Conservation (phyloP, 140 eudicot species). For the Erigeron philadelphicus region DNA sequence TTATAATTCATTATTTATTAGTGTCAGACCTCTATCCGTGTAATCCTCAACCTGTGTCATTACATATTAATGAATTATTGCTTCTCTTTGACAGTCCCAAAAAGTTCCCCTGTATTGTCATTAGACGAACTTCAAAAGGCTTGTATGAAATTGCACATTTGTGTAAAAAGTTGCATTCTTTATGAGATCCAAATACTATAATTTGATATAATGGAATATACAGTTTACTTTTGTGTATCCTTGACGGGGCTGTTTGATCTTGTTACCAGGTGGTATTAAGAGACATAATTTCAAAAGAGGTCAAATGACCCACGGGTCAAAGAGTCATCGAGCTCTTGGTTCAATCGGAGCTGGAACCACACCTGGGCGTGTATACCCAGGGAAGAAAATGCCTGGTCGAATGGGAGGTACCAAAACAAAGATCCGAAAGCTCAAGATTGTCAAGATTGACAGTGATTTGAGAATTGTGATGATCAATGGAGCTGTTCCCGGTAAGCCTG, state of each 20-base stretch:
- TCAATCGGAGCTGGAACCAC: slow-evolving; percentile 99
- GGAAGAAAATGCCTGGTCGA: slow-evolving; percentile 97
- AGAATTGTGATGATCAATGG: slow-evolving; percentile 88
- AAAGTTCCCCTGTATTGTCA: background rate
- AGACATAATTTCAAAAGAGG: slow-evolving; percentile 93
- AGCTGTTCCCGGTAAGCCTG: slow-evolving; percentile 98
- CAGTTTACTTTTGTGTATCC: background rate
- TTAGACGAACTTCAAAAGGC: background rate
- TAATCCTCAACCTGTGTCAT: no score
- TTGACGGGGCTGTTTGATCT: background rate
- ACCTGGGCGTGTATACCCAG: slow-evolving; percentile 85
- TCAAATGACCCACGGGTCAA: slow-evolving; percentile 86
- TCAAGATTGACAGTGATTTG: slow-evolving; percentile 78
- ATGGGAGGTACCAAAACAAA: slow-evolving; percentile 92
- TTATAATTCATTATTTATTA: background rate
- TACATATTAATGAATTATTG: background rate
- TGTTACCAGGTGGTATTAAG: slow-evolving; percentile 79
- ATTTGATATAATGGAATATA: background rate
- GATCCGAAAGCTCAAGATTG: slow-evolving; percentile 68
- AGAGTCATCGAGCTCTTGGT: slow-evolving; percentile 86
- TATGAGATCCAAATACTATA: background rate
- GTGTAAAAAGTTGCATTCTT: slow-evolving; percentile 5
- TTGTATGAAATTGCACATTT: background rate
- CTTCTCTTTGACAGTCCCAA: background rate
- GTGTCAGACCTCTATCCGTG: background rate